Base-by-base conservation (phyloP, 192 early-diverging fungal genomes). In the Umbelopsis sp. region DNA sequence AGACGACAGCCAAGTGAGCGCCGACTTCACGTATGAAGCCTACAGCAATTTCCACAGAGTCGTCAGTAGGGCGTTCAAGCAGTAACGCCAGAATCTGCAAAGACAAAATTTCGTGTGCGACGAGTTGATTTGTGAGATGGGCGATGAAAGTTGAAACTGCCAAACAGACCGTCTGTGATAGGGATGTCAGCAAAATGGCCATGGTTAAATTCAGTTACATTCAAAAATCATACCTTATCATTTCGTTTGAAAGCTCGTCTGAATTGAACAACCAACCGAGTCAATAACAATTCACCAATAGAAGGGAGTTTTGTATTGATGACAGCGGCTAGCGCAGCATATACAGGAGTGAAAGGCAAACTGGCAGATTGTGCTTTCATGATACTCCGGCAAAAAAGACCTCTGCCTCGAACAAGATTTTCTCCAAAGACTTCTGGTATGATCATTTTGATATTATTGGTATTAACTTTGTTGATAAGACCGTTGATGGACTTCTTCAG, bases 21-120 rank as follows among this genome's bases (percentile, higher is more conserved):
- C 97, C 97, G 37, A 89, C 87, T 69, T 96, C 94, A 33, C 92
- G 88, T 86, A 94, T 92, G 77, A 97, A 96, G 0, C 94, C 92
- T 20, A 98, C 95, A 13, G 94, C 96, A 41, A 97, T 93, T 71
- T 97, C 96, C 2, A 98, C 95, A 46, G 96, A 96, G 77, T 98
- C 96, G 66, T 96, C 93, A 1, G 97, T 98, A 9, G 84, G 94
- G 68, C 90, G 80, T 84, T 94, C 85, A 10, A 97, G 81, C 35
- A 98, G 77, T 51, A 98, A 78, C 9, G 87, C 85, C 37, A 97
- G 79, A 20, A 96, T 84, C 75, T 97, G 91, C 64, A 98, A 84
- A 4, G 93, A 94, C 12, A 98, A 74, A 44, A 97, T 86, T 79
- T 97, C 96, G 74, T 96, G 84, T 0, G 88, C 90, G 9, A 98